These are phyloP conservation scores for Zopfochytrium polystomum DNA, from an alignment of 371 early-diverging fungal genomes.

Conservation along the genomic window DNA sequence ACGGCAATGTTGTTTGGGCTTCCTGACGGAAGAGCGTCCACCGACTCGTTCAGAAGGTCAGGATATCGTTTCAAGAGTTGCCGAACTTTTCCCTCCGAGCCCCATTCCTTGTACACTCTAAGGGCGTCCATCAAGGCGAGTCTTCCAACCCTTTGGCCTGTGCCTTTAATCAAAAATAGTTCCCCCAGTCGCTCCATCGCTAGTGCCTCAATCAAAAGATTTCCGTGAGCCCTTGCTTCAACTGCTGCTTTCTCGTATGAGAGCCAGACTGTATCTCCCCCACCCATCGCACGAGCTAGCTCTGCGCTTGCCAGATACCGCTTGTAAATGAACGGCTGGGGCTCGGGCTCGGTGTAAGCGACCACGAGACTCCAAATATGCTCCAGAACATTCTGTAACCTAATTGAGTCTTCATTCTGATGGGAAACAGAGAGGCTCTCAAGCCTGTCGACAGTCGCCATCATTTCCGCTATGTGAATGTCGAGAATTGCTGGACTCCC, in stretches of 20 bases:
- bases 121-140: conserved; percentile 32
- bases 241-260: conserved; percentile 41
- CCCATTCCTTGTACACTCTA: conserved; percentile 38
- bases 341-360: neutral
- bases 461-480: too few relatives aligned
- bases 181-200: conserved; percentile 31
- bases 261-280: conserved; percentile 18
- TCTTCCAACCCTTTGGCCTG: conserved; percentile 27
- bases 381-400: too few relatives aligned
- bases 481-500: too few relatives aligned
- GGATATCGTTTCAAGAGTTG: neutral
- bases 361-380: too few relatives aligned
- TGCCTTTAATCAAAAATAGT: conserved; percentile 34
- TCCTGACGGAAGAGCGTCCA: too few relatives aligned
- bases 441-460: too few relatives aligned
- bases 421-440: too few relatives aligned
- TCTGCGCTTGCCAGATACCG: conserved; percentile 17
- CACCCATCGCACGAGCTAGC: conserved; percentile 7
- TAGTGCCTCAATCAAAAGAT: conserved; percentile 36
- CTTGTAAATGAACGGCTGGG: conserved; percentile 1
- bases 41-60: conserved; percentile 1
- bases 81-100: conserved; percentile 36
- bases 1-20: too few relatives aligned
- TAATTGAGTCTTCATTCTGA: too few relatives aligned
- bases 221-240: conserved; percentile 25